Percentiles rank a stretch among this genome's conserved stretches.
Conservation (phyloP, 139 green algal genomes). For the Zygnema circumcarinatum region DNA sequence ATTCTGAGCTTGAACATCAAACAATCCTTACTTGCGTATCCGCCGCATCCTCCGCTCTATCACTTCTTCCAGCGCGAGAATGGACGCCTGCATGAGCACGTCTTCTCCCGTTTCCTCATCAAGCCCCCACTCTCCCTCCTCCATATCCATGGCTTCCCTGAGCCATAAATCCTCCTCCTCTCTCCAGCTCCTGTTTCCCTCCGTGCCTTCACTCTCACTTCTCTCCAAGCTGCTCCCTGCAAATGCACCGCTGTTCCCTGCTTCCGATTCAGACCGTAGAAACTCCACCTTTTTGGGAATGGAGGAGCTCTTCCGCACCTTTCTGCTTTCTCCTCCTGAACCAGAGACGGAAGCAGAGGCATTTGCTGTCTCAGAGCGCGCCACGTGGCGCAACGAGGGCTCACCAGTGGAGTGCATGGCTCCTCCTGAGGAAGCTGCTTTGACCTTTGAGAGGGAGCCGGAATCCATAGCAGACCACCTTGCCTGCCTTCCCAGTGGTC, state of each 20-base stretch:
- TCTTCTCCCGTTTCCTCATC: not conserved
- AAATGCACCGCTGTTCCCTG: not conserved
- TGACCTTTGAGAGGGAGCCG: too few relatives aligned
- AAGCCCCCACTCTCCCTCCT: not conserved
- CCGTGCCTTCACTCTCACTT: not conserved
- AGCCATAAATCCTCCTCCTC: not conserved
- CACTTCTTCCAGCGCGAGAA: not conserved
- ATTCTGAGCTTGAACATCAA: too few relatives aligned
- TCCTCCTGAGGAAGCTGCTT: too few relatives aligned
- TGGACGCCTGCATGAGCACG: not conserved
- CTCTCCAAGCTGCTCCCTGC: not conserved
- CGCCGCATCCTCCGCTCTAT: not conserved
- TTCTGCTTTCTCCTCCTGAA: not conserved
- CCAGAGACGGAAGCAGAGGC: not conserved
- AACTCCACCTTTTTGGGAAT: not conserved
- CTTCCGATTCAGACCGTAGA: not conserved
- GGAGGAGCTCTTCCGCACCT: not conserved
- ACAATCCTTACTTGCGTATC: not conserved
- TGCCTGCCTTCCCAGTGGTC: too few relatives aligned
- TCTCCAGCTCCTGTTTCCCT: not conserved
- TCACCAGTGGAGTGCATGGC: too few relatives aligned
- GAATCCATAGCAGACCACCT: too few relatives aligned
- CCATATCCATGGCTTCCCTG: not conserved
- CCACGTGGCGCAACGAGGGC: too few relatives aligned
- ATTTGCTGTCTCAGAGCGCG: too few relatives aligned